These are phyloP conservation scores for Helotiales sp. DNA, from an alignment of 2,329 filamentous ascomycete genomes.

Conservation along the genomic window DNA sequence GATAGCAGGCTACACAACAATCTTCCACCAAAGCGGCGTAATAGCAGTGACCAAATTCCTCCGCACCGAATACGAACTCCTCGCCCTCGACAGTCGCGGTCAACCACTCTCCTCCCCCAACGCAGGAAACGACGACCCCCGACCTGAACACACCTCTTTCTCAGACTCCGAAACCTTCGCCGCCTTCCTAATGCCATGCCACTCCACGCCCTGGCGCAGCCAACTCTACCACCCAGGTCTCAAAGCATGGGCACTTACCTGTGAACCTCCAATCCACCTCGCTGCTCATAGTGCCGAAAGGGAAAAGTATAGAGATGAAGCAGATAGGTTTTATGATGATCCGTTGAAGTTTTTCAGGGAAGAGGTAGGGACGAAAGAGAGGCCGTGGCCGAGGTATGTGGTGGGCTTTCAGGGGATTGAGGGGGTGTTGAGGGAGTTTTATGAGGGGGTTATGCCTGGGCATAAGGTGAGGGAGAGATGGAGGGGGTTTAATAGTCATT, in stretches of 20 bases:
- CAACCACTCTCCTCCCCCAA: slow-evolving; percentile 28
- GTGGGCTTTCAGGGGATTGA: slow-evolving; percentile 62
- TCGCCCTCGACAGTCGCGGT: slow-evolving; percentile 47
- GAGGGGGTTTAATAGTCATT: slow-evolving; percentile 60
- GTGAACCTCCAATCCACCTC: slow-evolving; percentile 80
- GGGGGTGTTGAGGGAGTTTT: slow-evolving; percentile 45
- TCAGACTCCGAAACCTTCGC: slow-evolving; percentile 51
- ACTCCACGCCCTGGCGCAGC: slow-evolving; percentile 92
- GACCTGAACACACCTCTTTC: slow-evolving; percentile 7
- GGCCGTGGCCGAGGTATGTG: slow-evolving; percentile 55
- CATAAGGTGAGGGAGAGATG: slow-evolving; percentile 50
- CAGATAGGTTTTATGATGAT: slow-evolving; percentile 81
- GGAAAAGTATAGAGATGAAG: slow-evolving; percentile 77
- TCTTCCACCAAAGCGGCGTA: slow-evolving; percentile 79
- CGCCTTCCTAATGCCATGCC: slow-evolving; percentile 92
- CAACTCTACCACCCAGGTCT: slow-evolving; percentile 77
- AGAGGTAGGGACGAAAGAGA: slow-evolving; percentile 33
- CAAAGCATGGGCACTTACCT: slow-evolving; percentile 80
- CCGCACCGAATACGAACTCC: slow-evolving; percentile 67
- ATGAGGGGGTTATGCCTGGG: slow-evolving; percentile 42
- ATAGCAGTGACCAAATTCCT: slow-evolving; percentile 74
- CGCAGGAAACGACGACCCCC: slow-evolving; percentile 15
- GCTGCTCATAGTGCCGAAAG: slow-evolving; percentile 60
- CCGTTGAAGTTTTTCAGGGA: slow-evolving; percentile 55
- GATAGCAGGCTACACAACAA: slow-evolving; percentile 72